Conservation (phyloP, 2,329 filamentous ascomycete genomes). For the Trichoderma gracile region DNA sequence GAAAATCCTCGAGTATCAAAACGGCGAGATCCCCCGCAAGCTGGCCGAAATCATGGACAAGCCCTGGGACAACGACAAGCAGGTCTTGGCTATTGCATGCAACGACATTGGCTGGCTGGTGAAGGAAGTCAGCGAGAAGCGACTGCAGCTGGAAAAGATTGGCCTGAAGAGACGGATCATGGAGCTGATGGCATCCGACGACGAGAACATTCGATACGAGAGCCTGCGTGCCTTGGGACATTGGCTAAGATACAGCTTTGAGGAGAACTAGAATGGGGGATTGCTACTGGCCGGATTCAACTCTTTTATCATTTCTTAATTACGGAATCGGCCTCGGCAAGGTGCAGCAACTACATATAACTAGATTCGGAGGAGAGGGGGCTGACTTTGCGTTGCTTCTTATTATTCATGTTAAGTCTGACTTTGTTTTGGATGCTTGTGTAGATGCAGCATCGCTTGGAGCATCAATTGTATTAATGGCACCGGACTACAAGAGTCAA, state of each 20-base stretch:
- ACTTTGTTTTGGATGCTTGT: constrained; percentile 18
- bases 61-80: constrained; percentile 76
- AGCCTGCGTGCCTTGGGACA: constrained; percentile 77
- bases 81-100: constrained; percentile 88
- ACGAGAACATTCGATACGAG: constrained; percentile 91
- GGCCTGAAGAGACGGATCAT: constrained; percentile 86
- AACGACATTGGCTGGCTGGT: constrained; percentile 90
- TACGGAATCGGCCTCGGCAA: constrained; percentile 11
- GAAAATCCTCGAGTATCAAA: constrained; percentile 80
- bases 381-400: constrained; percentile 1
- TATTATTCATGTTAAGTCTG: constrained; percentile 3
- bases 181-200: constrained; percentile 87
- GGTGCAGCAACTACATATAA: not conserved
- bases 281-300: not conserved
- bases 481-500: too few species aligned
- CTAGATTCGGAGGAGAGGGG: constrained; percentile 5
- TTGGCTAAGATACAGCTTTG: constrained; percentile 66
- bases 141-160: constrained; percentile 75
- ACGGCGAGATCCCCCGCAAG: constrained; percentile 75
- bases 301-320: not conserved
- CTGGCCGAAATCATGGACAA: constrained; percentile 79
- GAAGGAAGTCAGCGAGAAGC: constrained; percentile 83
- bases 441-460: constrained; percentile 33
- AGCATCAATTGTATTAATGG: constrained; percentile 34
- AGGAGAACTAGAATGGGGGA: constrained; percentile 38